phyloP scores from a whole-genome alignment of 495 filamentous ascomycete species.

The Podospora comata region DNA sequence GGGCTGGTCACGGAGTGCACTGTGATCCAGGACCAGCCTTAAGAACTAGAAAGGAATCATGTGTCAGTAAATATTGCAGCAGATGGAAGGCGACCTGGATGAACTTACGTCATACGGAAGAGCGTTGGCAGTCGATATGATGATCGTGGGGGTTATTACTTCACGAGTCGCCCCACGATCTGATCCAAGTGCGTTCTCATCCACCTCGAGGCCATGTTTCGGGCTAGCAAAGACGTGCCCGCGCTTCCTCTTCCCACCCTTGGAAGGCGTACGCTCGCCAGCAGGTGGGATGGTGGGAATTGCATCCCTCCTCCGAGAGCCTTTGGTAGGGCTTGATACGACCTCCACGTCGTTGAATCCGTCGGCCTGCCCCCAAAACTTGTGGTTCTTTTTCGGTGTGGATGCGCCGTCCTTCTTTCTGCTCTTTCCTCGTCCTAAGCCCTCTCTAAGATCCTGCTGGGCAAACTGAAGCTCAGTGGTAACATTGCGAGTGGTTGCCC shows the following conservation, averaged over 20 bases:
- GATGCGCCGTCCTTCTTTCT: constrained; percentile 37
- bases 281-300: constrained; percentile 37
- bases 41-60: constrained; percentile 34
- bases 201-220: constrained; percentile 47
- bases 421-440: constrained; percentile 39
- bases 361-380: constrained; percentile 45
- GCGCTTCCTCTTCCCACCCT: constrained; percentile 49
- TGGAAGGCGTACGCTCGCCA: constrained; percentile 46
- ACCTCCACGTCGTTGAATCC: constrained; percentile 56
- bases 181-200: constrained; percentile 19
- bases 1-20: constrained; percentile 33
- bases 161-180: background rate
- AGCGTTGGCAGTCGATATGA: background rate
- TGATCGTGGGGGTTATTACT: background rate
- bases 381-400: constrained; percentile 50
- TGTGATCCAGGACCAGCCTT: constrained; percentile 43
- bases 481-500: constrained; percentile 44
- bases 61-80: constrained; percentile 36
- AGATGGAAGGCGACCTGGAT: constrained; percentile 10
- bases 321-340: constrained; percentile 42
- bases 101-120: constrained; percentile 6
- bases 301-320: constrained; percentile 33
- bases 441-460: constrained; percentile 50
- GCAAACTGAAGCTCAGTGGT: constrained; percentile 53
- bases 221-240: constrained; percentile 47